Evolutionary conservation across 495 filamentous ascomycete genomes (phyloP), one percentile per base, ranked within the genome.

Genomic region (Aspergillus ellipticus): DNA sequence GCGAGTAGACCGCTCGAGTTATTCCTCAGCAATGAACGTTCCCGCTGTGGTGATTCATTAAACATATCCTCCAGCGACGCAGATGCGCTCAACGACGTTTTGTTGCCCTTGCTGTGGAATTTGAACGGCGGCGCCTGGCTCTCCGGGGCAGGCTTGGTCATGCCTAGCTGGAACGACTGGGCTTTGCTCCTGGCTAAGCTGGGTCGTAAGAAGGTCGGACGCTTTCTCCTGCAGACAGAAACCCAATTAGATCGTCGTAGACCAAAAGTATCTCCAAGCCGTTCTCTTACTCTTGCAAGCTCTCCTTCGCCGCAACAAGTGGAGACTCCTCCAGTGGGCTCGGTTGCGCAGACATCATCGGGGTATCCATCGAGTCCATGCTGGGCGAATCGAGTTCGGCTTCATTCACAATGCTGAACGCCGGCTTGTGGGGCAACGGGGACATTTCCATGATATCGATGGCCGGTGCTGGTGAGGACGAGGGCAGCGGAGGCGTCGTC

Each of bases 381-480:
- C 83, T 85, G 2, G 90, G 88, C 0, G 89, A 90, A 29, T 79
- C 73, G 21, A 88, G 68, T 54, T 87, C 83, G 22, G 89, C 70
- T 56, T 87, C 78, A 5, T 76, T 74, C 11, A 71, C 66, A 45
- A 76, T 64, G 33, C 73, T 68, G 63, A 85, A 90, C 9, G 89
- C 79, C 20, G 82, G 79, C 74, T 97, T 98, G 70, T 96, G 93
- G 11, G 92, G 94, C 37, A 97, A 72, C 11, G 94, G 94, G 19
- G 92, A 96, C 73, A 96, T 86, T 61, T 97, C 95, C 92, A 97
- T 97, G 33, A 79, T 75, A 58, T 97, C 92, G 57, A 82, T 76
- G n/a, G 73, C 76, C n/a, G 80, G 75, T 13, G 79, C 80, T 10
- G 93, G 92, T 6, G 94, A 97, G 10, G 93, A 95, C 2, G 85